phyloP scores from a whole-genome alignment of 345 rosid genomes.

The Gossypioides kirkii region DNA sequence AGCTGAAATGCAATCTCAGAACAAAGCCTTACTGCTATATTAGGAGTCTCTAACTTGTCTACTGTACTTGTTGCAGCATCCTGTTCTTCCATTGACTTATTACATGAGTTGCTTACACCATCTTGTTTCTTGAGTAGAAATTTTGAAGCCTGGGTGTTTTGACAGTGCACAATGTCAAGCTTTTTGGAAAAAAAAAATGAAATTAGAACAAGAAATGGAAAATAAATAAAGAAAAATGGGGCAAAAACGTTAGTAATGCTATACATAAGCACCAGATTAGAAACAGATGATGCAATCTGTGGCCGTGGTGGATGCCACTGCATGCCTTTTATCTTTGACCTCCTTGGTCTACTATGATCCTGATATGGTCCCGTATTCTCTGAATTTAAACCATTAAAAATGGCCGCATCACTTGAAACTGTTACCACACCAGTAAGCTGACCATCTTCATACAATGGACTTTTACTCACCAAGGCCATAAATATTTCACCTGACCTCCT shows the following conservation, averaged over 20 bases:
- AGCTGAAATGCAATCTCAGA: conserved; percentile 2
- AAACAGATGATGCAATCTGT: conserved; percentile 61
- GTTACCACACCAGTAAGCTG: conserved; percentile 63
- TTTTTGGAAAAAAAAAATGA: conserved; percentile 6
- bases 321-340: conserved; percentile 41
- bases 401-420: conserved; percentile 69
- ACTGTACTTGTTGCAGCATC: conserved; percentile 27
- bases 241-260: conserved; percentile 10
- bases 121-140: conserved; percentile 39
- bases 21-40: conserved; percentile 41
- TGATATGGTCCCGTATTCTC: conserved; percentile 27
- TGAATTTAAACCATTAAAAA: conserved; percentile 37
- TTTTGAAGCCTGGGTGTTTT: conserved; percentile 54
- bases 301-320: conserved; percentile 62
- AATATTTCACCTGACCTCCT: conserved; percentile 62
- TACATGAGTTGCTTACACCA: conserved; percentile 23
- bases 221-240: neutral
- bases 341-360: conserved; percentile 28
- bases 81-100: conserved; percentile 27
- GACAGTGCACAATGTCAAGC: conserved; percentile 19
- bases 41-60: conserved; percentile 41
- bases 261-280: conserved; percentile 64
- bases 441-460: conserved; percentile 57
- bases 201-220: conserved; percentile 8
- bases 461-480: conserved; percentile 67